A percentile compares a stretch with the other conserved stretches of the same genome.
phyloP scores from a whole-genome alignment of 306 rosid genomes.

The Ormosia emarginata region DNA sequence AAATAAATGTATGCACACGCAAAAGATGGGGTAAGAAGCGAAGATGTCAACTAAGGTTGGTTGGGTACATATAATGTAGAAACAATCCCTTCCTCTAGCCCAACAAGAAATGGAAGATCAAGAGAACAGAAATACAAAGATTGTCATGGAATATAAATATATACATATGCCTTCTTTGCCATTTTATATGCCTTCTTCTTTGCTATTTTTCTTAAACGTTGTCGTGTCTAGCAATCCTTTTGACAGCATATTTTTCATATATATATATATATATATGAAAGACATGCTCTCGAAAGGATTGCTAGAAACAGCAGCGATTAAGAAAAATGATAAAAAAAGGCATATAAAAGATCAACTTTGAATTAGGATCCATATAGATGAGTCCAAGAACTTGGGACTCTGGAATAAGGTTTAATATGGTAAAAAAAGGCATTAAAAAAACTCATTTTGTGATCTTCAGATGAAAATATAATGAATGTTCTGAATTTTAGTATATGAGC shows the following conservation, averaged over 20 bases:
- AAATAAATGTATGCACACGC: not conserved
- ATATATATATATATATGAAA: no score
- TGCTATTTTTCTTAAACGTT: no score
- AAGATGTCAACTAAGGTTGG: not conserved
- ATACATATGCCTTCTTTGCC: no score
- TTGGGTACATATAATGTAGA: not conserved
- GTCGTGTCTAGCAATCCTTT: no score
- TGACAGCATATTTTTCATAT: no score
- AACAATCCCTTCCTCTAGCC: not conserved
- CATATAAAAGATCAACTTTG: not conserved
- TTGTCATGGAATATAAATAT: no score
- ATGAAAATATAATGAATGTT: not conserved
- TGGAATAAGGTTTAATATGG: not conserved
- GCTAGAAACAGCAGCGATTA: not conserved
- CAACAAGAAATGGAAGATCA: constrained; percentile 1
- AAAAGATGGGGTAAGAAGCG: not conserved
- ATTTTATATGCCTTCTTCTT: no score
- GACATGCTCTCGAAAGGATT: no score
- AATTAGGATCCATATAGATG: not conserved
- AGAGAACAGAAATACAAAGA: not conserved
- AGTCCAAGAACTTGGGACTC: not conserved
- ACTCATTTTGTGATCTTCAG: not conserved
- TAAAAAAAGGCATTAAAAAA: not conserved
- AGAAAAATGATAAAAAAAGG: not conserved
- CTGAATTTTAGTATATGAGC: not conserved